Base-by-base conservation (phyloP, 805 yeast genomes). In the Candida berthetii region DNA sequence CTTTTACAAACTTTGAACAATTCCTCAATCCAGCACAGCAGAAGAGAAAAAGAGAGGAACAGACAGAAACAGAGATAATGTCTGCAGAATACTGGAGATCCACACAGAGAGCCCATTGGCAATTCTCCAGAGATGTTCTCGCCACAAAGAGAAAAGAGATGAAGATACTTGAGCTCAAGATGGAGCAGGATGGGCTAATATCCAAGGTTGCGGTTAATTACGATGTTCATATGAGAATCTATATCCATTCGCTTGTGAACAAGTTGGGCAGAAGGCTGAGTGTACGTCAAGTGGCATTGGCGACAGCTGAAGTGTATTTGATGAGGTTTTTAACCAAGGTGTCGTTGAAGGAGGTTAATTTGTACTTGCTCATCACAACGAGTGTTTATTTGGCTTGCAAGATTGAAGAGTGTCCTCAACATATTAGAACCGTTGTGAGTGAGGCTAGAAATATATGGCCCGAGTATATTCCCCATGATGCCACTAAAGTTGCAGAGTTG, bases 401-500 rank as follows among this genome's bases (percentile, higher is more conserved):
- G 58, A 84, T 89, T 28, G 98, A 93, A 60, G 99, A 93, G 61
- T 83, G 87, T 51, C 98, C 99, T 1, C 95, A 85, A 55, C 97
- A 93, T 57, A 88, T 93, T 9, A 66, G 96, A 42, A 77, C 90
- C 1, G 72, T 93, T 9, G 76, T 87, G 18, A 72, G 80, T 16
- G 98, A 91, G 57, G 93, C 97, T 2, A 66, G 96, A 40, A 82
- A 82, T 31, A 64, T 88, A 32, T 91, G 98, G 98, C 97, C 98
- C 0, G 96, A 90, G 54, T 87, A 81, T 53, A 82, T 91, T 31
- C 95, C 97, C 0, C 88, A 85, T 44, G 98, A 91, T 58, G 78
- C 89, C 15, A 83, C 96, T 24, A 87, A 86, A 54, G 69, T 93
- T 14, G 97, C 98, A 0, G 98, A 93, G 58, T 86, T 95, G 63